Base-by-base conservation (phyloP, 2,329 filamentous ascomycete genomes). In the Dryadomyces quercus-mongolicae region DNA sequence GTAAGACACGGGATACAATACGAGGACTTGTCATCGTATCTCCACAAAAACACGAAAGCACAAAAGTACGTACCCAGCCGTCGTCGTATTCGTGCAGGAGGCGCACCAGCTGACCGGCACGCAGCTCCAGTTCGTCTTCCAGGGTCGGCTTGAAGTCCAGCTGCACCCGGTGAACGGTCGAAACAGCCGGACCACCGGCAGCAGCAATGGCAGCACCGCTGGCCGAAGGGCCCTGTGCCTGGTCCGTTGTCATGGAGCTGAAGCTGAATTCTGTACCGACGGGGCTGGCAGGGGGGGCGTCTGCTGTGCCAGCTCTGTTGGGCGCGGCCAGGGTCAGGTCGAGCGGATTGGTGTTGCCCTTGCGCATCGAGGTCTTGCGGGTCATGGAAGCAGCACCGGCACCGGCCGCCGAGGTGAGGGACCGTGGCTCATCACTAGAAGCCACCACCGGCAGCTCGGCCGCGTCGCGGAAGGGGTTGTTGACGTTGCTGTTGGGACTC, bases 81-180 rank as follows among this genome's bases (percentile, higher is more conserved):
- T 98, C 93, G 66, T 98, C 93, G 64, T 97, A 98, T 70, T 95
- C 91, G 65, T 97, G 92, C 52, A 97, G 75, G 59, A 98, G 74
- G 59, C 92, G 81, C 51, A 97, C 88, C 50, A 98, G 76, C 58
- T 94, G 84, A 52, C 93, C 93, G 55, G 85, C 81, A 58, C 75
- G 79, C 47, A 98, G 77, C 58, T 82, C 86, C 64, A 98, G 75
- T 70, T 98, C 93, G 65, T 98, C 93, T 6, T 89, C 86, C 77
- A 97, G 85, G 3, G 87, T 92, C 25, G 93, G 91, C 67, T 82
- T 86, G 70, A 97, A 98, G 68, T 96, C 91, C 61, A 97, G 81
- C 68, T 96, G 88, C 38, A 97, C 88, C 59, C 93, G 88, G 68
- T 97, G 86, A 54, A 97, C 91, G 60, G 88, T 68, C 55, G 79